Evolutionary conservation across 2,329 filamentous ascomycete species (phyloP).

Genomic region (Pyrenophora seminiperda): DNA sequence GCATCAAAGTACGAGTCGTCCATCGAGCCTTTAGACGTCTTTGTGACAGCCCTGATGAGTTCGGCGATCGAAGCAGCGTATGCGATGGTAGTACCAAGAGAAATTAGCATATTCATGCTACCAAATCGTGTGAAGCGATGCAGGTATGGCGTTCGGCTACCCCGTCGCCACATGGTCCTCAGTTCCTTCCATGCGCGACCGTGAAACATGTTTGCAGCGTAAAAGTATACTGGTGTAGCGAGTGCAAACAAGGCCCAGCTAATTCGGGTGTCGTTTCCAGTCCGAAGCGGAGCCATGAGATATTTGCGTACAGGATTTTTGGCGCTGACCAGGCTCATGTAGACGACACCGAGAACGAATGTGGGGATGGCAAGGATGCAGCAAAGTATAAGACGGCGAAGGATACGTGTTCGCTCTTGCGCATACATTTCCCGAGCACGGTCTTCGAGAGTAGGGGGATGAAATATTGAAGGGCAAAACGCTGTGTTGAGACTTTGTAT

Average conservation of each 20-base stretch:
- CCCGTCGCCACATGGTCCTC: constrained; percentile 73
- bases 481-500: constrained; percentile 69
- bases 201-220: constrained; percentile 85
- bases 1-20: constrained; percentile 78
- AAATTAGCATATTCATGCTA: constrained; percentile 95
- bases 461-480: constrained; percentile 73
- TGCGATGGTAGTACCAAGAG: constrained; percentile 83
- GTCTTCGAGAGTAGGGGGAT: constrained; percentile 83
- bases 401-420: constrained; percentile 69
- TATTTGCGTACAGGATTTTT: constrained; percentile 64
- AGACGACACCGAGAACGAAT: constrained; percentile 85
- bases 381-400: constrained; percentile 73
- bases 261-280: constrained; percentile 71
- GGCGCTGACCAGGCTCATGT: constrained; percentile 78
- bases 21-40: constrained; percentile 42
- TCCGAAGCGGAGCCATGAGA: constrained; percentile 72
- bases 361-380: constrained; percentile 75
- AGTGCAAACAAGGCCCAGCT: constrained; percentile 82
- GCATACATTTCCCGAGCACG: constrained; percentile 73
- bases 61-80: constrained; percentile 83
- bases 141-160: constrained; percentile 73
- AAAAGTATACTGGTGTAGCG: constrained; percentile 85
- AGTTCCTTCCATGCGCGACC: constrained; percentile 78
- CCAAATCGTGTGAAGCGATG: constrained; percentile 89
- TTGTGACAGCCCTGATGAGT: constrained; percentile 64